Percentiles rank a stretch among this genome's conserved stretches.
Conservation (phyloP, 2,329 filamentous ascomycete genomes). For the Bipolaris oryzae region DNA sequence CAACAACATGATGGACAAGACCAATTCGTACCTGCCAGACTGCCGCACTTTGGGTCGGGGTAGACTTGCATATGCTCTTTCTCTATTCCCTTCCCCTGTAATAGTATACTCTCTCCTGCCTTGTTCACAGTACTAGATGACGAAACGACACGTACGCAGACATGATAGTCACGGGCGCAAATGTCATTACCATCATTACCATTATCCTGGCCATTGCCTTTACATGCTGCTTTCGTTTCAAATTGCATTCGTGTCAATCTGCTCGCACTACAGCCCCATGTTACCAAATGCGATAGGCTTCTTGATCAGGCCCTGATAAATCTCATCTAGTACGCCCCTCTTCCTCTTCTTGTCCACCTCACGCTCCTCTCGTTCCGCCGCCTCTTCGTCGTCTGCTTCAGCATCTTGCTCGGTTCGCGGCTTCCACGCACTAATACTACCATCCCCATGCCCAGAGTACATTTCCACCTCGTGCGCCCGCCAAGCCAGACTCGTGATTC, state of each 20-base stretch:
- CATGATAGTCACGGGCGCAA: neutral
- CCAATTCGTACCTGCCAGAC: constrained; percentile 42
- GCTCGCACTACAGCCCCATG: constrained; percentile 19
- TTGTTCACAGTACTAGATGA: neutral
- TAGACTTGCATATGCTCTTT: neutral
- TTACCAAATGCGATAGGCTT: constrained; percentile 67
- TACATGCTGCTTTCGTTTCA: neutral
- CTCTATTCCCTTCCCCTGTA: neutral
- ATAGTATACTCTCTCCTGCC: neutral
- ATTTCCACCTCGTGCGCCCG: constrained; percentile 71
- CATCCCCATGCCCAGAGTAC: constrained; percentile 84
- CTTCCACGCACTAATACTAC: constrained; percentile 80
- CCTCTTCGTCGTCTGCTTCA: constrained; percentile 51
- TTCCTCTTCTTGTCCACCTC: constrained; percentile 64
- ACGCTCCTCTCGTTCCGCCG: constrained; percentile 42
- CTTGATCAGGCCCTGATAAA: constrained; percentile 77
- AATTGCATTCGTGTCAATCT: neutral
- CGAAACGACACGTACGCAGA: neutral
- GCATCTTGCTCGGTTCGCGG: constrained; percentile 62
- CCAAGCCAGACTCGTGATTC: constrained; percentile 80
- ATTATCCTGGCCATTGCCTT: neutral
- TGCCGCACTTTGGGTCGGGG: constrained; percentile 39
- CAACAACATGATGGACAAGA: constrained; percentile 31
- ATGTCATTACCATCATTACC: neutral
- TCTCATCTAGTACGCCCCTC: constrained; percentile 77